Conservation (phyloP, 2,329 filamentous ascomycete species). For the Fusarium devonianum region DNA sequence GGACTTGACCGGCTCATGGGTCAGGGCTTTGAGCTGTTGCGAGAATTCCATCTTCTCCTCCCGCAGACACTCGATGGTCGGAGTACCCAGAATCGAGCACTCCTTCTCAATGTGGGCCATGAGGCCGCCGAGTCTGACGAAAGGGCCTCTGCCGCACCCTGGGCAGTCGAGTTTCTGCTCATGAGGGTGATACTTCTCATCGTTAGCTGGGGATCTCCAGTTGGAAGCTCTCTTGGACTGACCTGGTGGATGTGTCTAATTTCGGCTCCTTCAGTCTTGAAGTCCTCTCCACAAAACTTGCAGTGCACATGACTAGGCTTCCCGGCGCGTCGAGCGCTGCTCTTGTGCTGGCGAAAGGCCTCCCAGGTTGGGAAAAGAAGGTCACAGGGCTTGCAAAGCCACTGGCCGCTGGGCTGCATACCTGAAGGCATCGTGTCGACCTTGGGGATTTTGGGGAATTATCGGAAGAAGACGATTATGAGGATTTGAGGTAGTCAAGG, state of each 20-base stretch:
- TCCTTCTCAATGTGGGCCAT: conserved; percentile 56
- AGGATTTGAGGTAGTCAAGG: neutral
- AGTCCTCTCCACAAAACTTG: conserved; percentile 48
- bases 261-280: conserved; percentile 45
- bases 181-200: conserved; percentile 52
- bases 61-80: conserved; percentile 46
- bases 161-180: conserved; percentile 55
- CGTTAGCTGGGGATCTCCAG: no score
- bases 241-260: conserved; percentile 49
- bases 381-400: conserved; percentile 44
- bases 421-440: conserved; percentile 26
- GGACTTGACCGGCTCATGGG: conserved; percentile 39
- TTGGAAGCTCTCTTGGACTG: conserved; percentile 13
- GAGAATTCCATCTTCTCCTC: conserved; percentile 49
- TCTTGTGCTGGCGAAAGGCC: conserved; percentile 43
- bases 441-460: neutral
- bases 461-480: neutral
- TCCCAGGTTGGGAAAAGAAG: conserved; percentile 38
- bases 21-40: conserved; percentile 39
- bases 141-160: conserved; percentile 51
- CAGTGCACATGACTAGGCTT: conserved; percentile 47
- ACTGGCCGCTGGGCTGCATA: conserved; percentile 19
- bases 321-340: conserved; percentile 35
- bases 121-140: conserved; percentile 48
- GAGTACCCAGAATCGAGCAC: conserved; percentile 49